These are phyloP conservation scores for Zymoseptoria pseudotritici DNA, from an alignment of 2,329 filamentous ascomycete genomes.

Conservation along the genomic window DNA sequence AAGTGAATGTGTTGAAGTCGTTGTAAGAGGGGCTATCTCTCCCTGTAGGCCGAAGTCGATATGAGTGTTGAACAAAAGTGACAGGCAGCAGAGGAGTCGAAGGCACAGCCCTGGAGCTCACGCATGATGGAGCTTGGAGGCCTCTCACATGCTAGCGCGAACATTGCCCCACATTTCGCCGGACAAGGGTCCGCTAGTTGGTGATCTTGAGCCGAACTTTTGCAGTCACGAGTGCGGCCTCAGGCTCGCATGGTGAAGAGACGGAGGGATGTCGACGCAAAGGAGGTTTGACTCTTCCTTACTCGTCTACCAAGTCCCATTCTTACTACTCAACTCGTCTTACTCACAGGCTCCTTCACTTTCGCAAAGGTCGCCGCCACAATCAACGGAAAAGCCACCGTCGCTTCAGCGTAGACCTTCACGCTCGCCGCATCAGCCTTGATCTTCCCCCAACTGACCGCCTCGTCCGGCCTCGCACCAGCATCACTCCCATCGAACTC, in stretches of 20 bases:
- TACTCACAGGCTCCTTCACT: conserved; percentile 10
- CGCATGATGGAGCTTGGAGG: background rate
- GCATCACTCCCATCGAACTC: conserved; percentile 98
- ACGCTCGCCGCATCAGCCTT: conserved; percentile 80
- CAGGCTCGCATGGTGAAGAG: too few species aligned
- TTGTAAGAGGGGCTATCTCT: background rate
- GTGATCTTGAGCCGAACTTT: background rate
- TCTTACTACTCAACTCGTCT: conserved; percentile 1
- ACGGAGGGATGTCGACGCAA: too few species aligned
- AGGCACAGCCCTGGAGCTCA: background rate
- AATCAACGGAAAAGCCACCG: conserved; percentile 59
- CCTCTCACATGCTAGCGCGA: background rate
- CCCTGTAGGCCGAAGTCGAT: background rate
- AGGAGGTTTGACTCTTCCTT: too few species aligned
- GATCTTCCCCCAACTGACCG: conserved; percentile 98
- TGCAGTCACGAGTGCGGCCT: background rate
- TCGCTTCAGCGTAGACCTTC: conserved; percentile 69
- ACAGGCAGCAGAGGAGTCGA: background rate
- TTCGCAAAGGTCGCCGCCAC: conserved; percentile 60
- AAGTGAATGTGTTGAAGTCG: background rate
- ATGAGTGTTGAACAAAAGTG: background rate
- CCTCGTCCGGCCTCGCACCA: conserved; percentile 88
- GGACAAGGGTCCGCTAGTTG: background rate
- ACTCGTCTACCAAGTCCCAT: background rate
- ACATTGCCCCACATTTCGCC: background rate